Percentiles rank a stretch among this genome's conserved stretches.
Evolutionary conservation across 2,329 filamentous ascomycete species (phyloP).

Genomic region (Meredithiella fracta): DNA sequence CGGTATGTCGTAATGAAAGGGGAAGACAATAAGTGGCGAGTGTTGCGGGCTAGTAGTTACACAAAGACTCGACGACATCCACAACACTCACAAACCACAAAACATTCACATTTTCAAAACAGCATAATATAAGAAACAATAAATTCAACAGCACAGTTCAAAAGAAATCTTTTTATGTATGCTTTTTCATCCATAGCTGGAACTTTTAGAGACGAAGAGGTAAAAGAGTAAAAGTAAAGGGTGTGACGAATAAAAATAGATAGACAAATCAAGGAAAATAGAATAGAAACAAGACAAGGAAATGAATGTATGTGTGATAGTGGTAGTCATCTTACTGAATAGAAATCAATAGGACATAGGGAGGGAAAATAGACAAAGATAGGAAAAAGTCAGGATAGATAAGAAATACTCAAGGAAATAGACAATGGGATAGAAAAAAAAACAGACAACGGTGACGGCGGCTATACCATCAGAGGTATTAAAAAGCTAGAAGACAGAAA

Average conservation of each 20-base stretch:
- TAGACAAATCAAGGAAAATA: constrained; percentile 14
- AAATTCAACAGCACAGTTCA: constrained; percentile 1
- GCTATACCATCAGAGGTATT: constrained; percentile 22
- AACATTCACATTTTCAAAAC: not conserved
- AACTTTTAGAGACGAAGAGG: not conserved
- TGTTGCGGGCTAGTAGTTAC: too few species aligned
- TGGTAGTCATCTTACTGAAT: constrained; percentile 10
- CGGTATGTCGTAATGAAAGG: too few species aligned
- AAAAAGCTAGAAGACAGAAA: constrained; percentile 28
- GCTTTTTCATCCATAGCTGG: constrained; percentile 1
- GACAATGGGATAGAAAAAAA: not conserved
- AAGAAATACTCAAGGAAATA: constrained; percentile 17
- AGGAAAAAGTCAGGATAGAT: constrained; percentile 19
- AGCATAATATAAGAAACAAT: not conserved
- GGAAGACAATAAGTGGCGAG: too few species aligned
- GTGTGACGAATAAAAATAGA: constrained; percentile 19
- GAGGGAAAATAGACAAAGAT: constrained; percentile 18
- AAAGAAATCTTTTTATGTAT: constrained; percentile 1
- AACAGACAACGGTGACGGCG: not conserved
- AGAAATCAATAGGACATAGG: constrained; percentile 17
- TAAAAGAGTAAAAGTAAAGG: constrained; percentile 16
- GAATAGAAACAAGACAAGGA: constrained; percentile 6
- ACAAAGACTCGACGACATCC: too few species aligned
- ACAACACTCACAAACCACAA: not conserved
- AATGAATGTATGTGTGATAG: constrained; percentile 14